phyloP scores from a whole-genome alignment of 352 stramenopile genomes.

The Phytophthora hibernalis region DNA sequence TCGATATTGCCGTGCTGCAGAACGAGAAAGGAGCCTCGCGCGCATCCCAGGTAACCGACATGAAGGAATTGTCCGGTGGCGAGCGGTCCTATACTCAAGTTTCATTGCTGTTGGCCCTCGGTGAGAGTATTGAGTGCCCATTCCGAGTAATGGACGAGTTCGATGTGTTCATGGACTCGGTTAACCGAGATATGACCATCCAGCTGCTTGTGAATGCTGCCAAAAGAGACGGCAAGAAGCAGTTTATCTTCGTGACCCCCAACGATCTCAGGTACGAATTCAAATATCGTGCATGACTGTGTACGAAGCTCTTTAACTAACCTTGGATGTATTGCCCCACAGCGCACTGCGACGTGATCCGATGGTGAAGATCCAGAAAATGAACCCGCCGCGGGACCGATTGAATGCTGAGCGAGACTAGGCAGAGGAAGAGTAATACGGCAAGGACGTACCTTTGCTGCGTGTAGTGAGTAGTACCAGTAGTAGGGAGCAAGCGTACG shows the following conservation, averaged over 20 bases:
- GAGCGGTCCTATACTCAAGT: slow-evolving; percentile 98
- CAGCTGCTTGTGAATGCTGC: slow-evolving; percentile 92
- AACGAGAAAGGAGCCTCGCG: slow-evolving; percentile 77
- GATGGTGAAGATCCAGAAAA: slow-evolving; percentile 90
- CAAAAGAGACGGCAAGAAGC: slow-evolving; percentile 78
- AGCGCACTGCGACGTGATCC: slow-evolving; percentile 76
- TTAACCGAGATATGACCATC: slow-evolving; percentile 96
- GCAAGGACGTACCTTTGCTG: too few relatives aligned
- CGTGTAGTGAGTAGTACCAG: too few relatives aligned
- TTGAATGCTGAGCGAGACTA: too few relatives aligned
- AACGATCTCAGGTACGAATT: slow-evolving; percentile 83
- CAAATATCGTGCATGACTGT: slow-evolving; percentile 3
- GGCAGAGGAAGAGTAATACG: too few relatives aligned
- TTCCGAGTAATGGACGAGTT: slow-evolving; percentile 99
- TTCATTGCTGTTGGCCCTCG: slow-evolving; percentile 95
- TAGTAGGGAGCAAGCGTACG: too few relatives aligned
- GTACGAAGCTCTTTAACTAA: not conserved
- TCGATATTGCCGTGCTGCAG: slow-evolving; percentile 84
- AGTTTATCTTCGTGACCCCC: slow-evolving; percentile 91
- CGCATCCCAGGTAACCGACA: slow-evolving; percentile 93
- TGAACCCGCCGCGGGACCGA: slow-evolving; percentile 79
- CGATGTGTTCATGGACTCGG: slow-evolving; percentile 99
- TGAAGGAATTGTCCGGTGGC: slow-evolving; percentile 97
- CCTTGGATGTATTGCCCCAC: slow-evolving; percentile 10
- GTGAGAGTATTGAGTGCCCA: slow-evolving; percentile 90